Base-by-base conservation (phyloP, 1,284 basidiomycete species). In the Wolfiporia cocos region DNA sequence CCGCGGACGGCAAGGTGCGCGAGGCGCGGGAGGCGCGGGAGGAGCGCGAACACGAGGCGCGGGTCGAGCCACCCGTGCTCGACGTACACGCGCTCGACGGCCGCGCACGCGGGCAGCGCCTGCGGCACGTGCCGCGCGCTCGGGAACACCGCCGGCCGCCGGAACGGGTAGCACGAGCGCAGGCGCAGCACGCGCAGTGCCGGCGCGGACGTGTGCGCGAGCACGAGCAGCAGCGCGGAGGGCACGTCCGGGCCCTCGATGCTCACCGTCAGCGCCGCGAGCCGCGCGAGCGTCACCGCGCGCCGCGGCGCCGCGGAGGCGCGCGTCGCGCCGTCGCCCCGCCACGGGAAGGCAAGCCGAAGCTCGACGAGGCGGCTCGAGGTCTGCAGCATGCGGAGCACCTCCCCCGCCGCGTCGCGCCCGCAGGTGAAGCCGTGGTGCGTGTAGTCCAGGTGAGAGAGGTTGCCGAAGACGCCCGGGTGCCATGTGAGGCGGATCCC, bases 401-500 rank as follows among this genome's bases (percentile, higher is more conserved):
- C 55, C 45, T 58, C 60, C 7, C 49, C 37, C 19, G 54, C 56
- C 15, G 58, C 58, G 31, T 61, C 58, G 35, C 51, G 48, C 19
- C 58, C 59, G n/a, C 54, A 54, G 14, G 59, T 62, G 50, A 64
- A 62, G n/a, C 58, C 59, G 42, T 64, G 62, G 50, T 64, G 62
- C 3, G 58, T 61, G 46, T 64, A 85, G 57, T 85, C 76, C 30
- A 86, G 68, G 51, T 64, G 74, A 3, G 69, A 73, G 35, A 86
- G 64, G 54, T 78, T 78, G 38, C 64, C 63, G 51, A 79, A 83
- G 32, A 85, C 61, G 2, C 70, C 70, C 17, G 79, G 73, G 4
- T 72, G 56, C 80, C 81, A 83, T 5, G 67, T 60, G 30, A 86
- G 56, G 41, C 78, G 70, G 37, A 84, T 70, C 3, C 82, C 82